phyloP scores from a whole-genome alignment of 805 yeast species.

The Metschnikowia orientalis region DNA sequence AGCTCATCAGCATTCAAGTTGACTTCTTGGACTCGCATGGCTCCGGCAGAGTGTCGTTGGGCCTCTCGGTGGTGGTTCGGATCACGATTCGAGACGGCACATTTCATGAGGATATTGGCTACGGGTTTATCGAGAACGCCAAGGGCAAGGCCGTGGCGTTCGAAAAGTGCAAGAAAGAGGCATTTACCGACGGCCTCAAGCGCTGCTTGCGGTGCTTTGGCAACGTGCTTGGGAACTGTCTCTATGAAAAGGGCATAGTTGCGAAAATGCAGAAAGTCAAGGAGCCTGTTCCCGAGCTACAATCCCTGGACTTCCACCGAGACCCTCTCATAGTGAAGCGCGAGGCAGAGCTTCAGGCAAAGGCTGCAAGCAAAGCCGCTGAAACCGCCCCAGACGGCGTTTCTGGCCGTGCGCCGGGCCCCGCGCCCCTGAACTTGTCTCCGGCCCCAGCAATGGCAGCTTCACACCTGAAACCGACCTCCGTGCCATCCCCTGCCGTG shows the following conservation, averaged over 20 bases:
- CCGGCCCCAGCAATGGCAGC: conserved; percentile 1
- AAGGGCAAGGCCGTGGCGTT: conserved; percentile 67
- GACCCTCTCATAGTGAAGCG: conserved; percentile 33
- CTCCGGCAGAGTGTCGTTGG: conserved; percentile 50
- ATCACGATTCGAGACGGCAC: conserved; percentile 79
- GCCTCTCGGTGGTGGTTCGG: conserved; percentile 66
- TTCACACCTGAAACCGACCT: neutral
- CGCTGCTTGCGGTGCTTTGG: conserved; percentile 78
- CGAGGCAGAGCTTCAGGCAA: conserved; percentile 19
- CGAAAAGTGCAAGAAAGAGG: conserved; percentile 79
- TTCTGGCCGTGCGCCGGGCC: neutral
- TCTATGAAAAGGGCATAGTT: conserved; percentile 70
- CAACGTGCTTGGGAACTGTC: conserved; percentile 73
- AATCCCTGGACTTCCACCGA: conserved; percentile 31
- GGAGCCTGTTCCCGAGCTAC: conserved; percentile 26
- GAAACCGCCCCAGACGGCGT: neutral
- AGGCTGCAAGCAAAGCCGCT: conserved; percentile 1
- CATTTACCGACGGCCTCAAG: conserved; percentile 79
- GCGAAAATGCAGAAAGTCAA: conserved; percentile 45
- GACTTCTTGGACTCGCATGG: conserved; percentile 67
- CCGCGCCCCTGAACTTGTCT: neutral
- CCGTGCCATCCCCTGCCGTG: too few species aligned
- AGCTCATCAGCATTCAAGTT: conserved; percentile 57
- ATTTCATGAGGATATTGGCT: conserved; percentile 72
- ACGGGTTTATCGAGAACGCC: conserved; percentile 70